These are phyloP conservation scores for Podaxis pistillaris DNA, from an alignment of 768 basidiomycete species.

Conservation along the genomic window DNA sequence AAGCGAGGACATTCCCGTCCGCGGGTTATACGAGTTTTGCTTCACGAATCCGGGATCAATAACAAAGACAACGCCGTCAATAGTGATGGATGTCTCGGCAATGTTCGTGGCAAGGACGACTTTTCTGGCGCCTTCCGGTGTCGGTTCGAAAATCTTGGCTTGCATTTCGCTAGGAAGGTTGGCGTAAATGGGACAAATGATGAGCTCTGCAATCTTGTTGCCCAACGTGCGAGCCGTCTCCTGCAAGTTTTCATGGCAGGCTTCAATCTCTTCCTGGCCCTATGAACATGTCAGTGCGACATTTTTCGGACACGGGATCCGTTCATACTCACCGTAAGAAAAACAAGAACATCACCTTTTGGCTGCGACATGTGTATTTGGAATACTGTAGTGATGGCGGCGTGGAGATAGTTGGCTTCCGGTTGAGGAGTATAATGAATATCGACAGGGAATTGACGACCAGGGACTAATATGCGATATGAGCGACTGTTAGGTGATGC, in stretches of 20 bases:
- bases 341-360: constrained; percentile 95
- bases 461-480: constrained; percentile 65
- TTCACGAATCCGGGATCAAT: constrained; percentile 99
- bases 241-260: constrained; percentile 92
- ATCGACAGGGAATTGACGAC: constrained; percentile 95
- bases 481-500: not conserved
- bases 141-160: constrained; percentile 98
- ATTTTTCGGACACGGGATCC: constrained; percentile 1
- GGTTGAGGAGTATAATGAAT: constrained; percentile 99
- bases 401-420: constrained; percentile 98
- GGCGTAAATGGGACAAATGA: constrained; percentile 97
- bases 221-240: constrained; percentile 94
- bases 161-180: constrained; percentile 99
- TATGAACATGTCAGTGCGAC: constrained; percentile 26
- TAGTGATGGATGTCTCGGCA: constrained; percentile 99
- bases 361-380: constrained; percentile 99
- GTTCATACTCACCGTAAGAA: constrained; percentile 72
- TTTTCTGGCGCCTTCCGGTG: constrained; percentile 93
- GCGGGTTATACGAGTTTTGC: constrained; percentile 97
- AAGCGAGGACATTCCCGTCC: constrained; percentile 97
- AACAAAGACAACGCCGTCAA: constrained; percentile 98
- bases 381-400: constrained; percentile 97
- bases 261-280: constrained; percentile 99
- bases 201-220: constrained; percentile 92
- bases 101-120: constrained; percentile 99